Percentiles rank a stretch among this genome's conserved stretches.
Conservation (phyloP, 805 yeast genomes). For the Schwanniomyces sp. region DNA sequence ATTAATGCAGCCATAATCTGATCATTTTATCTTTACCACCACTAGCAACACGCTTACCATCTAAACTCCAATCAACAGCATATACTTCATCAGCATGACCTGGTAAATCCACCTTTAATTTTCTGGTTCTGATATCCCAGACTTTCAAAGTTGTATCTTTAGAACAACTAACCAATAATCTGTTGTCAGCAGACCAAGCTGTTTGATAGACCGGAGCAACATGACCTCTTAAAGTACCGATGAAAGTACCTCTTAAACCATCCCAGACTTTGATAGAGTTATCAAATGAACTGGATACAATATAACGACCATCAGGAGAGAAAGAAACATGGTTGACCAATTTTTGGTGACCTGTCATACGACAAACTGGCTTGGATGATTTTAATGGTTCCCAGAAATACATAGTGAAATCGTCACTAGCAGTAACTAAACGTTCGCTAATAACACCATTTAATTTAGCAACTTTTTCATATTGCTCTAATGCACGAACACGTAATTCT, state of each 20-base stretch:
- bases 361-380: slow-evolving; percentile 76
- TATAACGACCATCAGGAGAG: slow-evolving; percentile 90
- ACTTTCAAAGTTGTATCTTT: slow-evolving; percentile 95
- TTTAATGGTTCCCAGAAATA: slow-evolving; percentile 91
- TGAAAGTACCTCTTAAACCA: slow-evolving; percentile 85
- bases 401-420: slow-evolving; percentile 97
- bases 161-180: slow-evolving; percentile 88
- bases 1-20: slow-evolving; percentile 83
- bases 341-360: slow-evolving; percentile 98
- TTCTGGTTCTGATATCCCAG: slow-evolving; percentile 89
- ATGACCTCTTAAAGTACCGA: slow-evolving; percentile 92
- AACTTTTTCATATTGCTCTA: slow-evolving; percentile 58
- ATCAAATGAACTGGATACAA: slow-evolving; percentile 93
- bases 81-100: slow-evolving; percentile 96
- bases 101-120: slow-evolving; percentile 84
- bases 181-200: slow-evolving; percentile 95
- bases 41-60: slow-evolving; percentile 91
- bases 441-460: slow-evolving; percentile 56
- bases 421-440: slow-evolving; percentile 84
- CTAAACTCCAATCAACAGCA: slow-evolving; percentile 97
- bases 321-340: slow-evolving; percentile 93
- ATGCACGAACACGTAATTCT: slow-evolving; percentile 50
- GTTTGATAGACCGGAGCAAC: slow-evolving; percentile 98
- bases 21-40: slow-evolving; percentile 97
- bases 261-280: slow-evolving; percentile 96